phyloP scores from a whole-genome alignment of 2,329 filamentous ascomycete genomes.

The Alternaria sp. region DNA sequence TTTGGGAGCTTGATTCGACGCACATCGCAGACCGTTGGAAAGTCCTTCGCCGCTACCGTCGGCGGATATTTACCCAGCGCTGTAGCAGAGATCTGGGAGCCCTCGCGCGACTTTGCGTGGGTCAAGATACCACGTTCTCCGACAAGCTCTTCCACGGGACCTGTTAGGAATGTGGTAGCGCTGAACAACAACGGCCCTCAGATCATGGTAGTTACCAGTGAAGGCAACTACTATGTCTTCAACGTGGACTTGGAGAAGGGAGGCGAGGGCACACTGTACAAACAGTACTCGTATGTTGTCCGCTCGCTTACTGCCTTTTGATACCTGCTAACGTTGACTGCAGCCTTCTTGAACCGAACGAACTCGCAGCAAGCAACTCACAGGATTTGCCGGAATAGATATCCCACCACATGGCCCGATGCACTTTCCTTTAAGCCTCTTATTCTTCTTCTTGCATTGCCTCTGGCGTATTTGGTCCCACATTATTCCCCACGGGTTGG shows the following conservation, averaged over 20 bases:
- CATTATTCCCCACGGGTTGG: constrained; percentile 31
- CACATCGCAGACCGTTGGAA: constrained; percentile 92
- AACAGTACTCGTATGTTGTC: constrained; percentile 88
- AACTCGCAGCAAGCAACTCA: constrained; percentile 39
- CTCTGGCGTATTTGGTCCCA: constrained; percentile 28
- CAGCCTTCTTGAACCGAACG: constrained; percentile 46
- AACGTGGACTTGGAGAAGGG: constrained; percentile 94
- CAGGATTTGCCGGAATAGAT: constrained; percentile 40
- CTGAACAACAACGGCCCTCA: constrained; percentile 95
- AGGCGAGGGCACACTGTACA: constrained; percentile 88
- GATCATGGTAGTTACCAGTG: constrained; percentile 97
- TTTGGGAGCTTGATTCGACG: constrained; percentile 91
- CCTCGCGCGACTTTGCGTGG: constrained; percentile 91
- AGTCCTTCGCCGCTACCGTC: constrained; percentile 84
- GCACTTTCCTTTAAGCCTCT: background rate
- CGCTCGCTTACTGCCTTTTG: background rate
- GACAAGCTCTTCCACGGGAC: constrained; percentile 51
- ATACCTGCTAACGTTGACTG: constrained; percentile 20
- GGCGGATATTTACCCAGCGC: constrained; percentile 92
- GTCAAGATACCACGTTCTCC: constrained; percentile 81
- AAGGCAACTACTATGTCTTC: constrained; percentile 93
- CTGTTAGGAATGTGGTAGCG: constrained; percentile 89
- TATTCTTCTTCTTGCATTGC: constrained; percentile 34
- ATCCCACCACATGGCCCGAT: constrained; percentile 3
- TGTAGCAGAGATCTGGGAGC: constrained; percentile 98